phyloP scores from a whole-genome alignment of 257 asterid genomes.

The Jacaranda mimosifolia region DNA sequence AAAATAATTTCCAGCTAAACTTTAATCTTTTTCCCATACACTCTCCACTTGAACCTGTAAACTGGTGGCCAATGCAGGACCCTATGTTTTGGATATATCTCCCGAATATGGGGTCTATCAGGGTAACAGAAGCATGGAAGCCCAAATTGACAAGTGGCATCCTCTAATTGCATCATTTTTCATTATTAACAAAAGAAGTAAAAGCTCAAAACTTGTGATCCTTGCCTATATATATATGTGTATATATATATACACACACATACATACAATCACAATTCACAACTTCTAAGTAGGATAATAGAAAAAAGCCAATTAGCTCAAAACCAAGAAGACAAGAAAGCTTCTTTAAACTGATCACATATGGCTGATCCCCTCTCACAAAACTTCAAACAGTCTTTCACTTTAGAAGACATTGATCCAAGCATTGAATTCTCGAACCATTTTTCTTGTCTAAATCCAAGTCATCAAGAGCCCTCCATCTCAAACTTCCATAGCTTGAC shows the following conservation, averaged over 20 bases:
- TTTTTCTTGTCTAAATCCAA: conserved; percentile 50
- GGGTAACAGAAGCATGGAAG: conserved; percentile 46
- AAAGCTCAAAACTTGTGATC: neutral
- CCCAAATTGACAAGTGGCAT: conserved; percentile 54
- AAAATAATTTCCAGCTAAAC: conserved; percentile 33
- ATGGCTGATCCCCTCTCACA: conserved; percentile 59
- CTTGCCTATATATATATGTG: neutral
- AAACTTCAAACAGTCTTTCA: conserved; percentile 42
- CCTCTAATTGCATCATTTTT: conserved; percentile 34
- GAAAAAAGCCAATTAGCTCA: neutral
- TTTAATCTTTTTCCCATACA: neutral
- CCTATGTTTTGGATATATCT: conserved; percentile 53
- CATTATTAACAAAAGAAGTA: neutral
- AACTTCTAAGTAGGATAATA: neutral
- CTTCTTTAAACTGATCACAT: neutral
- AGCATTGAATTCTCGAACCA: conserved; percentile 49
- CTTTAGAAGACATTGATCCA: conserved; percentile 54
- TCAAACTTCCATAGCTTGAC: conserved; percentile 35
- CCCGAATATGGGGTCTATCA: conserved; percentile 50
- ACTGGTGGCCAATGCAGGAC: conserved; percentile 21
- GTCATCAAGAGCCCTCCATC: conserved; percentile 31
- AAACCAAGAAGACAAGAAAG: neutral
- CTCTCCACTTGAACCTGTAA: conserved; percentile 4
- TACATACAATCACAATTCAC: conserved; percentile 26
- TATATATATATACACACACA: neutral